Base-by-base conservation (phyloP, 495 filamentous ascomycete genomes). In the Aspergillus campestris region DNA sequence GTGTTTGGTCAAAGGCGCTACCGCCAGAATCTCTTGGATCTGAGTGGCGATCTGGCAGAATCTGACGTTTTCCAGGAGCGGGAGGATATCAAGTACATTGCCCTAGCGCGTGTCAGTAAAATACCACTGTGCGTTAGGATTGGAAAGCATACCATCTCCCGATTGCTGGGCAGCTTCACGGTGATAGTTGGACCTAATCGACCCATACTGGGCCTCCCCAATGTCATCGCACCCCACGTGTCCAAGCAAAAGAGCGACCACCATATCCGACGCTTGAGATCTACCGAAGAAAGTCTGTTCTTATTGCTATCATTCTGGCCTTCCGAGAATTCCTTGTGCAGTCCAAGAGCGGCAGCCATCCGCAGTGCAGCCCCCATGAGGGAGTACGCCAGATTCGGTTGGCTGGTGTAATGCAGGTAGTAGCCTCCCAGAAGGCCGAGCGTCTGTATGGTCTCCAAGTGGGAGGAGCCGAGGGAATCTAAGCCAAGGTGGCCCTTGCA, bases 191-290 rank as follows among this genome's bases (percentile, higher is more conserved):
- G 81, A 4, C 83, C 80, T 70, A 79, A 83, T 18, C 85, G 77
- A 6, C 85, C 85, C 62, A 90, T 78, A 12, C 82, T 86, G 1
- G 84, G 86, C 33, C 86, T 72, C n/a, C 86, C 85, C 40, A 86
- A 74, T 13, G 84, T 89, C 41, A 82, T 85, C 7, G 75, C 77
- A 6, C 80, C 84, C 83, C 84, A 90, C 1, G 84, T 84, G 64
- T 90, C 86, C 47, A 90, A 72, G 64, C 82, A 86, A 65, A 85
- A 84, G 42, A 89, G 62, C 33, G 77, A 82, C 86, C 86, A 90
- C 86, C 86, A 90, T 27, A 85, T 83, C 34, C 83, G 70, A 38
- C 86, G 64, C 48, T 83, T 74, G 12, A 83, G 78, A 50, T 88
- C 83, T 38, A 62, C 50, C 0, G 62, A 61, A 12, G 60, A 52